phyloP scores from a whole-genome alignment of 495 filamentous ascomycete genomes.

The Massariosphaeria phaeospora region DNA sequence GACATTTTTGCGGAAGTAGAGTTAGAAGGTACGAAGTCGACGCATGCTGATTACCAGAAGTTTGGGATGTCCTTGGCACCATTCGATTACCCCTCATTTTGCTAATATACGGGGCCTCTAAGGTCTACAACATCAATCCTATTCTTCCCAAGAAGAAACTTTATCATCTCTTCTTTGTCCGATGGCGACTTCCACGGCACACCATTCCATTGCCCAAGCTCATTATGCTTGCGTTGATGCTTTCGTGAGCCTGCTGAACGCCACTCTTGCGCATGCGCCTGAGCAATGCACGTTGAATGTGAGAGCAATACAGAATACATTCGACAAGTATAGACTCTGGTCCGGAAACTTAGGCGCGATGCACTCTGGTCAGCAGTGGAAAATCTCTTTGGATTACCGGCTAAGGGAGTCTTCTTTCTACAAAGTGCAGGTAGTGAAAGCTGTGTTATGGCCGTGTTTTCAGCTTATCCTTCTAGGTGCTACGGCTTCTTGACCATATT shows the following conservation, averaged over 20 bases:
- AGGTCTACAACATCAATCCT: background rate
- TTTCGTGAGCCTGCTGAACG: background rate
- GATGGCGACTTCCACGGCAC: background rate
- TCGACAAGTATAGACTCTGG: slow-evolving; percentile 12
- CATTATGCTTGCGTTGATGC: background rate
- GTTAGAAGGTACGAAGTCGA: background rate
- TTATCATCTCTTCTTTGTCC: background rate
- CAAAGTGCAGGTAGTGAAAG: slow-evolving; percentile 8
- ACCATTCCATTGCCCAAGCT: background rate
- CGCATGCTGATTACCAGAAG: background rate
- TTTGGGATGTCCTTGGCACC: background rate
- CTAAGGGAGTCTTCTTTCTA: slow-evolving; percentile 12
- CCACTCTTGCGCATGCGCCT: background rate
- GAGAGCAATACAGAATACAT: background rate
- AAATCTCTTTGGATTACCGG: slow-evolving; percentile 10
- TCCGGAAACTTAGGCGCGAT: slow-evolving; percentile 10
- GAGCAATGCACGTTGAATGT: background rate
- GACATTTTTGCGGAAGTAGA: background rate
- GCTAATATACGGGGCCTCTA: too few relatives aligned
- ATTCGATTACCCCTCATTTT: background rate
- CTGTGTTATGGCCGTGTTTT: background rate
- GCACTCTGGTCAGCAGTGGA: background rate
- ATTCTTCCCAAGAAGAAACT: background rate
- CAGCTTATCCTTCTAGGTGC: background rate
- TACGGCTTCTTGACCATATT: background rate